A percentile compares a stretch with the other conserved stretches of the same genome.
phyloP scores from a whole-genome alignment of 148 eudicot species.

The Amaranthus palmeri region DNA sequence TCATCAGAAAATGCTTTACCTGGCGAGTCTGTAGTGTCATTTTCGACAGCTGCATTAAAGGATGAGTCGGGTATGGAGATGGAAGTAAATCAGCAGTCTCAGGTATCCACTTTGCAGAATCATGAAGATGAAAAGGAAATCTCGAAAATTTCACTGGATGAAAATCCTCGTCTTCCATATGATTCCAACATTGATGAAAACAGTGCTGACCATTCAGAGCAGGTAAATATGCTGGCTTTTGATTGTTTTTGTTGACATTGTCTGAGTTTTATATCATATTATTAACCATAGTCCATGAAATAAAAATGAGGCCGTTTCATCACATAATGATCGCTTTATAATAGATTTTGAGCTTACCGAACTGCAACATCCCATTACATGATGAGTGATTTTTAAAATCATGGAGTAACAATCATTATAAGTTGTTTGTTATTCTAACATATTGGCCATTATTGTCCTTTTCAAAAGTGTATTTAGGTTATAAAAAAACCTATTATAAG shows the following conservation, averaged over 20 bases:
- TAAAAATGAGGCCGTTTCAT: too few species aligned
- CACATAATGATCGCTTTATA: too few species aligned
- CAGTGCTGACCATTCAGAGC: slow-evolving; percentile 28
- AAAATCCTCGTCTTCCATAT: slow-evolving; percentile 24
- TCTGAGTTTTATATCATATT: not conserved
- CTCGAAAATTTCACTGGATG: slow-evolving; percentile 26
- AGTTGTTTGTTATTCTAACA: too few species aligned
- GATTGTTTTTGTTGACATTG: not conserved
- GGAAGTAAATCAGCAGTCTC: slow-evolving; percentile 22
- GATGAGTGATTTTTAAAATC: too few species aligned
- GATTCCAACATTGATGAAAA: slow-evolving; percentile 27
- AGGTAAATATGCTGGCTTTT: slow-evolving; percentile 29
- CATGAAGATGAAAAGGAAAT: slow-evolving; percentile 26
- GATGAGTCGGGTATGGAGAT: slow-evolving; percentile 17
- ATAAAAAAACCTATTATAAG: too few species aligned
- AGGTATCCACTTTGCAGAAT: slow-evolving; percentile 20
- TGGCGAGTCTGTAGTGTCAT: slow-evolving; percentile 14
- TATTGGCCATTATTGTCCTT: too few species aligned
- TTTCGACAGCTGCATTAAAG: slow-evolving; percentile 17
- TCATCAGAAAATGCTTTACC: slow-evolving; percentile 16
- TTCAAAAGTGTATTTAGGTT: too few species aligned
- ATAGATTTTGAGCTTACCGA: too few species aligned
- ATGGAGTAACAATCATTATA: too few species aligned
- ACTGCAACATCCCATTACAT: too few species aligned
- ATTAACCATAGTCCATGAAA: too few species aligned